Evolutionary conservation across 352 stramenopile genomes (phyloP).

Genomic region (Pseudoperonospora humuli): DNA sequence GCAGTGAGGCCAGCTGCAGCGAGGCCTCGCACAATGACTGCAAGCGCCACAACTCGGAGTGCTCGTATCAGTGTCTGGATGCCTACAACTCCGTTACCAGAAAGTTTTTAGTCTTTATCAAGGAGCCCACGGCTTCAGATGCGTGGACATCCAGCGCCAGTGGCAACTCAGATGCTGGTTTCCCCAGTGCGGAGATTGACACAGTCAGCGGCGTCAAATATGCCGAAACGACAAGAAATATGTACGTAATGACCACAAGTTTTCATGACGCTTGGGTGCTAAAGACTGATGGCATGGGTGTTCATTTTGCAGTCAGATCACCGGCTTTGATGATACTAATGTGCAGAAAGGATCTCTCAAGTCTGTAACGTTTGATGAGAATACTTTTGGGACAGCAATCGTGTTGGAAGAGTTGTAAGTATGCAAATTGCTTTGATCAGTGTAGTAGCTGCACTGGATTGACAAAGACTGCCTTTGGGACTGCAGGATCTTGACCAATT

Average conservation of each 20-base stretch:
- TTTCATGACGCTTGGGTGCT: background rate
- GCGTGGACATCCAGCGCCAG: slow-evolving; percentile 24
- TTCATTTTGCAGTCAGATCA: slow-evolving; percentile 49
- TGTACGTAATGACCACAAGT: slow-evolving; percentile 44
- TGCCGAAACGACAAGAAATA: slow-evolving; percentile 31
- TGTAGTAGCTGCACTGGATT: background rate
- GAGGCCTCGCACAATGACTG: slow-evolving; percentile 44
- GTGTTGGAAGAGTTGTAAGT: slow-evolving; percentile 43
- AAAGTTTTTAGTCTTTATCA: slow-evolving; percentile 70
- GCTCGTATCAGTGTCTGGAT: slow-evolving; percentile 63
- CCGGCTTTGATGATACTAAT: slow-evolving; percentile 44
- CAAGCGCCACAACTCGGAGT: slow-evolving; percentile 28
- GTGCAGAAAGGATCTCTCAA: slow-evolving; percentile 58
- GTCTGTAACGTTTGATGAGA: slow-evolving; percentile 34
- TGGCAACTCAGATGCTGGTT: slow-evolving; percentile 19
- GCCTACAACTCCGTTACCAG: slow-evolving; percentile 37
- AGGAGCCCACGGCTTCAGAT: slow-evolving; percentile 42
- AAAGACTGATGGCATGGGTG: too few relatives aligned
- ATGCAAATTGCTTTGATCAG: background rate
- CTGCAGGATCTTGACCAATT: slow-evolving; percentile 44
- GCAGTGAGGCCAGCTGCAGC: slow-evolving; percentile 34
- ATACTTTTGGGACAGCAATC: slow-evolving; percentile 36
- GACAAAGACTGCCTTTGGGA: background rate
- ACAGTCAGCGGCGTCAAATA: slow-evolving; percentile 33
- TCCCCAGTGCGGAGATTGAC: slow-evolving; percentile 47